These are phyloP conservation scores for Solanum medicagineum DNA, from an alignment of 257 asterid genomes.

Conservation along the genomic window DNA sequence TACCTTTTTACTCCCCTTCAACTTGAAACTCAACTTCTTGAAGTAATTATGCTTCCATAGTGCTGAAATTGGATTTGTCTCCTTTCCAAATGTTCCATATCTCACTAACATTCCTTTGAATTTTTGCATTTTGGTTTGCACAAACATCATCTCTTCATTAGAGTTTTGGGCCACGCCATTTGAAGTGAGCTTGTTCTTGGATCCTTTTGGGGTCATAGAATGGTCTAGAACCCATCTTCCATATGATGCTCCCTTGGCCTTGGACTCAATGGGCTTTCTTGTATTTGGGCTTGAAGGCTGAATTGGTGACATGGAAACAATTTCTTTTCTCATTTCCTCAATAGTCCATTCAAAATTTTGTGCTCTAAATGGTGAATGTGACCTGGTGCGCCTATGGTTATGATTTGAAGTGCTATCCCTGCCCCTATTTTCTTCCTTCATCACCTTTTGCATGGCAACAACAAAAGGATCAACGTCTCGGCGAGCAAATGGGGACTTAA, in stretches of 20 bases:
- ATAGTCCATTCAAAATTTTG: slow-evolving; percentile 7
- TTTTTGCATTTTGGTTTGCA: slow-evolving; percentile 24
- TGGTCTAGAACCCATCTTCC: slow-evolving; percentile 58
- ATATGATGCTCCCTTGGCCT: slow-evolving; percentile 57
- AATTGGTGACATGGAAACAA: background rate
- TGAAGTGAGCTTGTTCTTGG: background rate
- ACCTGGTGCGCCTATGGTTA: slow-evolving; percentile 40
- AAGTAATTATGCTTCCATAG: slow-evolving; percentile 14
- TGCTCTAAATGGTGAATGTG: slow-evolving; percentile 40
- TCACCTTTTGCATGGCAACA: slow-evolving; percentile 53
- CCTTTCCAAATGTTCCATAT: slow-evolving; percentile 42
- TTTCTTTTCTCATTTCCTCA: background rate
- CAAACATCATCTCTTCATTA: background rate
- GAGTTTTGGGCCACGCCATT: background rate
- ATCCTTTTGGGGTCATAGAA: slow-evolving; percentile 12
- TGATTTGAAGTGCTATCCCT: slow-evolving; percentile 8
- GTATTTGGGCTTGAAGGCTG: slow-evolving; percentile 4
- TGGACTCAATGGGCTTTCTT: slow-evolving; percentile 37
- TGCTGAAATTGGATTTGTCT: slow-evolving; percentile 11
- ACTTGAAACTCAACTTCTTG: slow-evolving; percentile 35
- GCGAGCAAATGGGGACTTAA: slow-evolving; percentile 39
- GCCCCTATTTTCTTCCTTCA: slow-evolving; percentile 41
- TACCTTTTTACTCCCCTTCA: slow-evolving; percentile 26
- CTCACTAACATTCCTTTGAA: slow-evolving; percentile 34
- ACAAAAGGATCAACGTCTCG: slow-evolving; percentile 36